Evolutionary conservation across 2,329 filamentous ascomycete species (phyloP), one percentile per base, ranked within the genome.

Genomic region (Pyrenophora graminea): DNA sequence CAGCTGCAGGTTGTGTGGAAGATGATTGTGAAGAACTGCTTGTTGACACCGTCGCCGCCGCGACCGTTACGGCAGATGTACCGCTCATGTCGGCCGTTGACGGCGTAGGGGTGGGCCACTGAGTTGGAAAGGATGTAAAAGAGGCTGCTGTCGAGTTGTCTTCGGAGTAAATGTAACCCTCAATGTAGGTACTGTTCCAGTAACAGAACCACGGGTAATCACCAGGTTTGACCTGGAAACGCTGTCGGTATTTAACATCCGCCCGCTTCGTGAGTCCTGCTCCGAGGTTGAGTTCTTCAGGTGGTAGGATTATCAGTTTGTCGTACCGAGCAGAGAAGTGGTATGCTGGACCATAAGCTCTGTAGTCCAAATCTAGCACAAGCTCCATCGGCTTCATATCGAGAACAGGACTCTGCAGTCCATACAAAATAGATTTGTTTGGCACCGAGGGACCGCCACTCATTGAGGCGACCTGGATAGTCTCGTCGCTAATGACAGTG

Each of bases 171-270:
- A 89, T 79, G 69, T 87, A 88, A 32, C 83, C 82, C 67, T 89
- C 86, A 42, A 88, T 77, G 45, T 84, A 77, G 0, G 86, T 89
- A 12, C 77, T 75, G 64, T 89, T 89, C 85, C 85, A 89, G 67
- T 82, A 83, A 69, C 86, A 89, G 62, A 84, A 86, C 85, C 85
- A 89, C 2, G 85, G 85, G 51, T 78, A 79, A 31, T 87, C 83
- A 7, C 83, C 82, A n/a, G 79, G 76, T 48, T 75, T 67, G 9
- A 78, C 74, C 43, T 76, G 68, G 56, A 77, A 74, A 33, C 75
- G 75, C 50, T 74, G 73, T 44, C 69, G 61, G 36, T 66, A 69
- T 10, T 60, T 58, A 23, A 61, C 56, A 9, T 61, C 58, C 43
- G 64, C 50, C 8, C 66, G 62, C 25, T 64, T 63, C 36, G 51